Evolutionary conservation across 257 asterid genomes (phyloP).

Genomic region (Nicotiana attenuata): DNA sequence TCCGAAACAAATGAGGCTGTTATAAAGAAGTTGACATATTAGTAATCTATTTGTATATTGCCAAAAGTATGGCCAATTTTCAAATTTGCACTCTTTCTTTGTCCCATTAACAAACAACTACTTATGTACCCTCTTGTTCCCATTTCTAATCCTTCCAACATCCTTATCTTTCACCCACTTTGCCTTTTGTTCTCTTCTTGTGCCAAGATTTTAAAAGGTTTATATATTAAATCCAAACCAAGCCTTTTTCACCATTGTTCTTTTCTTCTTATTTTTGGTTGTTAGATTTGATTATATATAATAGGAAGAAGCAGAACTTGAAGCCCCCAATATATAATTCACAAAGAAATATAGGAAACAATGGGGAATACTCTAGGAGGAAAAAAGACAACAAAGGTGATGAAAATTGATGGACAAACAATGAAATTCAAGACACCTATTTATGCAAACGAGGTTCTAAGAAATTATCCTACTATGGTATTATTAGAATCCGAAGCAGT

Average conservation of each 20-base stretch:
- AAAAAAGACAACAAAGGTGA: constrained; percentile 53
- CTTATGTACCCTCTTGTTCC: constrained; percentile 17
- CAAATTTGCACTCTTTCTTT: constrained; percentile 40
- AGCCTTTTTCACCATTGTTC: background rate
- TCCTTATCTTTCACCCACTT: constrained; percentile 13
- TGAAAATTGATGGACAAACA: constrained; percentile 75
- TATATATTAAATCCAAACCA: background rate
- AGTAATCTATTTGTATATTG: too few relatives aligned
- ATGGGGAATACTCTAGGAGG: constrained; percentile 85
- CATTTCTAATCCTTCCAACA: background rate
- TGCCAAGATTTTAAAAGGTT: background rate
- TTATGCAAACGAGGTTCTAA: constrained; percentile 55
- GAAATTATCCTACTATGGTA: constrained; percentile 54
- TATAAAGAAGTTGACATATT: too few relatives aligned
- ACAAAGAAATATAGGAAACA: background rate
- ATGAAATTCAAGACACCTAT: constrained; percentile 58
- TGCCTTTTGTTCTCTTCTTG: background rate
- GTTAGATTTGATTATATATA: background rate
- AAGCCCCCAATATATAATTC: background rate
- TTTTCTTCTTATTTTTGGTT: background rate
- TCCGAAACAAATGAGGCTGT: too few relatives aligned
- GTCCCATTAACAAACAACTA: constrained; percentile 28
- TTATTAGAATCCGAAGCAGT: constrained; percentile 76
- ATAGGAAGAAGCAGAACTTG: background rate
- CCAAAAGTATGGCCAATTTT: constrained; percentile 26